Base-by-base conservation (phyloP, 78 protist species). In the Anaeramoeba flamelloides region DNA sequence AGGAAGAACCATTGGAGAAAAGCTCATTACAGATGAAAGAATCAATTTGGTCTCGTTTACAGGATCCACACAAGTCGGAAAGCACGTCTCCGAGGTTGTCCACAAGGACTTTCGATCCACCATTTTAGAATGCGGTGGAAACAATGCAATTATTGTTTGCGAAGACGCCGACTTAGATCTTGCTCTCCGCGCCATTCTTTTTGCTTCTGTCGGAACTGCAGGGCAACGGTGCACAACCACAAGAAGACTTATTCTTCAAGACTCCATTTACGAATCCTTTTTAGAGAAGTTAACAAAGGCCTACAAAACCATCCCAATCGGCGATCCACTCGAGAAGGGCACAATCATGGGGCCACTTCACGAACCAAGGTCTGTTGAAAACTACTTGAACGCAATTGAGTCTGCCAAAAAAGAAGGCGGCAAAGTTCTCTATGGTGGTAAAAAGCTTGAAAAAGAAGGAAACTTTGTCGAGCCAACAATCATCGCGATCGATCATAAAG, bases 171-270 rank as follows among this genome's bases (percentile, higher is more conserved):
- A 92, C 79, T 2, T 92, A 32, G 92, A 91, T 12, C 75, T 92
- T 64, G 92, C 81, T 22, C n/a, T n/a, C n/a, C n/a, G n/a, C n/a
- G n/a, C n/a, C n/a, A n/a, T n/a, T n/a, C n/a, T n/a, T n/a, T n/a
- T 41, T 36, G 94, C 87, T 26, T 12, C 94, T 0, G 94, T 92
- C 36, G 96, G 96, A 38, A 92, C 96, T 78, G 82, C 91, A 22
- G 96, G 96, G 34, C 96, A 92, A 79, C 83, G 96, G 22, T 92
- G 96, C 87, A 92, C 96, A 38, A 83, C 93, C 33, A 30, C 40
- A 38, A 76, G 96, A 30, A 81, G 96, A 26, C 83, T 90, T 75
- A 17, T 4, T 53, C 74, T 92, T 65, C 94, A 92, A 89, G 96
- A 90, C 41, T 36, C 69, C 39, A 78, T 81, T 36, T 86, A 90